Evolutionary conservation across 495 filamentous ascomycete genomes (phyloP).

Genomic region (Cladorrhinum samala): DNA sequence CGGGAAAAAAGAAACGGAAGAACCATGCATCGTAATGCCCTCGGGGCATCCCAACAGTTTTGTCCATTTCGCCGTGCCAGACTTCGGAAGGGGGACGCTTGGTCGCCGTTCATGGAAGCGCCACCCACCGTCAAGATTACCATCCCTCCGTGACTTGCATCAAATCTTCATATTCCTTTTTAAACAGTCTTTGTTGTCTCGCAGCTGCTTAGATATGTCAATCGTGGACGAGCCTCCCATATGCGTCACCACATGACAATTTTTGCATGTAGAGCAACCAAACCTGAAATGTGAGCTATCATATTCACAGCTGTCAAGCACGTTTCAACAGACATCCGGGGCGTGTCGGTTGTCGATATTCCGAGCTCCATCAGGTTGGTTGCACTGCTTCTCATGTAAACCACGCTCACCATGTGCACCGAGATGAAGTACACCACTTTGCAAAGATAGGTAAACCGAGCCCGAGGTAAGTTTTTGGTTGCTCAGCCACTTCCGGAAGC

Average conservation of each 20-base stretch:
- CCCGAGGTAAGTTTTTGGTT: neutral
- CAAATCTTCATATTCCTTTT: neutral
- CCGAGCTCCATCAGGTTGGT: neutral
- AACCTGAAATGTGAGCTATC: neutral
- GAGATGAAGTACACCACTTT: neutral
- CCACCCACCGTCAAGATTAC: too few species aligned
- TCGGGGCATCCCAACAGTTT: too few species aligned
- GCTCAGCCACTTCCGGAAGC: constrained; percentile 6
- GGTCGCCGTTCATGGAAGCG: too few species aligned
- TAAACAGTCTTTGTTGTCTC: neutral
- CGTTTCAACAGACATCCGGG: neutral
- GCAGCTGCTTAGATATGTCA: too few species aligned
- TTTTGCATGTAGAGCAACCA: neutral
- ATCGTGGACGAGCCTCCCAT: too few species aligned
- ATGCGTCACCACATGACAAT: neutral
- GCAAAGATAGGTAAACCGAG: neutral
- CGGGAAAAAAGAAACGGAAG: too few species aligned
- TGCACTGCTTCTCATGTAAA: neutral
- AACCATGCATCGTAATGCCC: too few species aligned
- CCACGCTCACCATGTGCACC: neutral
- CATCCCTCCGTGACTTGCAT: neutral
- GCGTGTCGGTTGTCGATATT: neutral
- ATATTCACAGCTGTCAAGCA: too few species aligned
- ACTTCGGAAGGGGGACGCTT: too few species aligned
- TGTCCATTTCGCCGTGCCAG: too few species aligned